Base-by-base conservation (phyloP, 2,329 filamentous ascomycete genomes). In the Drechslerella dactyloides region DNA sequence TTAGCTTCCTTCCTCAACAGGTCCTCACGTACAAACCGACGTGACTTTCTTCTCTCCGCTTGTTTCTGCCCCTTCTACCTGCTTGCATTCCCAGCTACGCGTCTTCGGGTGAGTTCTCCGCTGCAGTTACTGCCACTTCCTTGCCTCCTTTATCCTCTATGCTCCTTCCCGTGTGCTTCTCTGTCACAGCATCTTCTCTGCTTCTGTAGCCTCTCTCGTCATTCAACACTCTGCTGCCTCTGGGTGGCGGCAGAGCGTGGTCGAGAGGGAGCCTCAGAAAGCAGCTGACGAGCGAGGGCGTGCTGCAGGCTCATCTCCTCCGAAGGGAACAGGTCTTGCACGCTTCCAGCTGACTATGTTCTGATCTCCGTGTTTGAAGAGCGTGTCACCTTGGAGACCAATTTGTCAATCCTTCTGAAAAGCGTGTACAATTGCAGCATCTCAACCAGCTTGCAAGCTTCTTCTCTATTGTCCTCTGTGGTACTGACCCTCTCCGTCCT, bases 11-110 rank as follows among this genome's bases (percentile, higher is more conserved):
- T 24, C 42, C 56, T 61, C 56, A 61, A 56, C 51, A 33, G 40
- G 42, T 61, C 11, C 56, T 55, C 55, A 60, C 56, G 63, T 60
- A 55, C 63, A 60, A 68, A 60, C 56, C 55, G 56, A 68, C 63
- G 56, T 60, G 63, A 51, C 23, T 68, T 24, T 60, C 56, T 68
- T 55, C 50, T 33, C n/a, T 58, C n/a, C 54, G 23, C 19, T 30
- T 53, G 15, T 21, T 59, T n/a, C 44, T 5, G 17, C 27, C n/a
- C 50, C 17, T 11, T 33, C 33, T 40, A 35, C 24, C 24, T 56
- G 5, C 5, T 15, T 10, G 11, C 30, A 54, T n/a, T 15, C 56
- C 40, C 17, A 15, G 40, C 13, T 48, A 50, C 50, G 27, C 30
- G 6, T 40, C 23, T 27, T 15, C 46, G 46, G 55, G 55, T 59